Evolutionary conservation across 2,329 filamentous ascomycete species (phyloP), one percentile per base, ranked within the genome.

Genomic region (Alternaria rosae): DNA sequence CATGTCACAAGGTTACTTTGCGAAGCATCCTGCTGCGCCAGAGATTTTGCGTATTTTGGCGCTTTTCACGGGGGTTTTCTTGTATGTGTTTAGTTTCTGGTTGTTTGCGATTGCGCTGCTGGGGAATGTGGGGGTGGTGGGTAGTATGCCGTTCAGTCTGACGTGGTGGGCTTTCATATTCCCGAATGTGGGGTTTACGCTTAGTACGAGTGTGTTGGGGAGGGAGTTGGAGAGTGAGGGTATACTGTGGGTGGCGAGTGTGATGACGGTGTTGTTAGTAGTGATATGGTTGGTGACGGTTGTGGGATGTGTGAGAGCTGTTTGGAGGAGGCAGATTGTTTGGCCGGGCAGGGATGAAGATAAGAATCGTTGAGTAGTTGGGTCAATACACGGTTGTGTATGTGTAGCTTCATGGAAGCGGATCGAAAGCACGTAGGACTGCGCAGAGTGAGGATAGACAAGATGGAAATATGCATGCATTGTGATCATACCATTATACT

Each of bases 61-160:
- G 0, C 62, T 77, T 2, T 78, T 80, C 8, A 65, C 78, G 0
- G 82, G 82, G 2, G 81, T 91, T 2, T 86, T 86, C 64, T 77
- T 93, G 8, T 92, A 90, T 89, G 83, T 86, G 0, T 79, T 92
- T 11, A 79, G 80, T 2, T 77, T 86, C 21, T 87, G 84, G 84
- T 82, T 87, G 68, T 86, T 86, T 68, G 65, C 57, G 1, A 73
- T 83, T 17, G 74, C 78, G 0, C 41, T 78, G 0, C 59, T 81
- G 5, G 73, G 67, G 6, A 71, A 69, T 43, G 42, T 78, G 0
- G 42, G 38, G 15, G 59, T 52, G 0, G 43, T 68, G 4, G 60
- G 60, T 0, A 58, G 57, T 9, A 75, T 76, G 35, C 86, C 85
- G 82, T 84, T 88, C 85, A 68, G 60, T 82, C 79, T 90, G 2